Evolutionary conservation across 2,329 filamentous ascomycete species (phyloP).

Genomic region (Graphiopsis chlorocephala): DNA sequence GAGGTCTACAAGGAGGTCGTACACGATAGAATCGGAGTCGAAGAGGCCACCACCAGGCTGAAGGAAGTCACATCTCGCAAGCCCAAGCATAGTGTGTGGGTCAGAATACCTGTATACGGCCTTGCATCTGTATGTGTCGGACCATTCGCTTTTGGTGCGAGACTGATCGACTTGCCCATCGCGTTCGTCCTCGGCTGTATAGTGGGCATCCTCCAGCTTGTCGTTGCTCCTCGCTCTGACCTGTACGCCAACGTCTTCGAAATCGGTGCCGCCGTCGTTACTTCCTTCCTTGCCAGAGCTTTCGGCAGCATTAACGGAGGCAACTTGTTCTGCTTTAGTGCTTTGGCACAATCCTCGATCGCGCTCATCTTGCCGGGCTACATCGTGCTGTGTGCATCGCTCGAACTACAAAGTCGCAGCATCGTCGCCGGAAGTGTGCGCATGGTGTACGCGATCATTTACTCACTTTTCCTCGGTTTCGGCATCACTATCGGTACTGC

Average conservation of each 20-base stretch:
- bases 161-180: conserved; percentile 74
- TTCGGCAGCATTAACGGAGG: conserved; percentile 47
- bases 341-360: conserved; percentile 50
- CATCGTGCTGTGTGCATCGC: conserved; percentile 49
- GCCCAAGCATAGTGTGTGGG: conserved; percentile 51
- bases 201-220: conserved; percentile 70
- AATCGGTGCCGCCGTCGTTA: conserved; percentile 48
- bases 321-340: conserved; percentile 50
- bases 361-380: conserved; percentile 52
- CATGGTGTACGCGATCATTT: conserved; percentile 54
- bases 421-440: conserved; percentile 52
- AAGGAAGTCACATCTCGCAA: conserved; percentile 60
- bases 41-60: conserved; percentile 64
- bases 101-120: conserved; percentile 66
- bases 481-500: conserved; percentile 52
- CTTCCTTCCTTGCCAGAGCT: conserved; percentile 49
- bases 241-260: conserved; percentile 59
- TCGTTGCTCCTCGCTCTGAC: conserved; percentile 70
- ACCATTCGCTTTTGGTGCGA: conserved; percentile 75
- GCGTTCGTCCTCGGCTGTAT: conserved; percentile 73
- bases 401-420: conserved; percentile 48
- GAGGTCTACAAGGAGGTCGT: conserved; percentile 79
- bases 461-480: conserved; percentile 52
- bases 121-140: conserved; percentile 73
- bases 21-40: conserved; percentile 69